Percentiles rank a stretch among this genome's conserved stretches.
phyloP scores from a whole-genome alignment of 306 rosid genomes.

The Sesbania bispinosa region DNA sequence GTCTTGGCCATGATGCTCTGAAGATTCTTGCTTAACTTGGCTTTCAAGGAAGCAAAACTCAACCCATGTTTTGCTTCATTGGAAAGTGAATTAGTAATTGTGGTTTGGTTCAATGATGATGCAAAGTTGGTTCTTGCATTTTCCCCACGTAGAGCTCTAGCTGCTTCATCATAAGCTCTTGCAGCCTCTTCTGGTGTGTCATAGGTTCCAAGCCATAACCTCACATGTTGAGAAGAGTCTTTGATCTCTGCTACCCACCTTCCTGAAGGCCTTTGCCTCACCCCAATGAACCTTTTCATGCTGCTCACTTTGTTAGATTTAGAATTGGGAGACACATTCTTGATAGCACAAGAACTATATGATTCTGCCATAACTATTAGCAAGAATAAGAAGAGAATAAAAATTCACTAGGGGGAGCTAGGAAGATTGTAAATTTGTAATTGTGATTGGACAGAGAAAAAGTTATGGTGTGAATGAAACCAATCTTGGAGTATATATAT shows the following conservation, averaged over 20 bases:
- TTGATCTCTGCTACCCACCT: constrained; percentile 94
- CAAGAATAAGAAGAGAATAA: not conserved
- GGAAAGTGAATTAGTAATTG: not conserved
- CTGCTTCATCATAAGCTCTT: constrained; percentile 81
- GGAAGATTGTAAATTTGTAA: not conserved
- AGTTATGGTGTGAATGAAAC: not conserved
- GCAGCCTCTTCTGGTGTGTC: constrained; percentile 89
- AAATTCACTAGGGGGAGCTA: not conserved
- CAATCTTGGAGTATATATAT: constrained; percentile 32
- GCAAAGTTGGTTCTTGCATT: constrained; percentile 78
- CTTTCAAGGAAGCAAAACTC: constrained; percentile 64
- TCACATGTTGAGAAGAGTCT: constrained; percentile 75
- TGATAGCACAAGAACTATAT: constrained; percentile 30
- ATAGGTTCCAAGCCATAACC: constrained; percentile 86
- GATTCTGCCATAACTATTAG: constrained; percentile 46
- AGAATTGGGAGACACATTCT: constrained; percentile 13
- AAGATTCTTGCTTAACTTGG: constrained; percentile 69
- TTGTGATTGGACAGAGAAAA: constrained; percentile 6
- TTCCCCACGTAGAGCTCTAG: constrained; percentile 63
- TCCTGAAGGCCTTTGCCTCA: constrained; percentile 80
- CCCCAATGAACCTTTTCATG: constrained; percentile 63
- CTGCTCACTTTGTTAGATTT: constrained; percentile 20
- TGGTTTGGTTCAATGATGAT: not conserved
- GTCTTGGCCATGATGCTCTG: constrained; percentile 60
- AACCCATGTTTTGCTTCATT: constrained; percentile 21